Evolutionary conservation across 805 yeast genomes (phyloP).

Genomic region (Wickerhamiella kurtzmanii): DNA sequence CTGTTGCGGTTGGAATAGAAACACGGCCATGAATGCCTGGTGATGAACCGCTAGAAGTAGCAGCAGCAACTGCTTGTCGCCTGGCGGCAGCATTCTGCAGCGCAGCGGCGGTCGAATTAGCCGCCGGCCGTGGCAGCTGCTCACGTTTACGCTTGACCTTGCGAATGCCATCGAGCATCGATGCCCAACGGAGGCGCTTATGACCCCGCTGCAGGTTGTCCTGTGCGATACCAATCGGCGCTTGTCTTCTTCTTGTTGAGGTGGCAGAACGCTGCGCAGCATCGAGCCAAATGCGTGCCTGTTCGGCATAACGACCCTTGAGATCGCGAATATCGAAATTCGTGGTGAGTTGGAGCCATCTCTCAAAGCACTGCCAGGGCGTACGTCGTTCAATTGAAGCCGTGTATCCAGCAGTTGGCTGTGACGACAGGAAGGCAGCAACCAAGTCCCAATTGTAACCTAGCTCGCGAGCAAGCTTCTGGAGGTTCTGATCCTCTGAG

Average conservation of each 20-base stretch:
- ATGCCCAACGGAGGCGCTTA: slow-evolving; percentile 82
- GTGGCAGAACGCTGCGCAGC: slow-evolving; percentile 78
- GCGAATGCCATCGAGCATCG: slow-evolving; percentile 91
- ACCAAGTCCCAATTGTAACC: slow-evolving; percentile 90
- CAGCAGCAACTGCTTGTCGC: slow-evolving; percentile 19
- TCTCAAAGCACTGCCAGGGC: slow-evolving; percentile 97
- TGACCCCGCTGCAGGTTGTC: slow-evolving; percentile 93
- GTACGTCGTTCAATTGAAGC: slow-evolving; percentile 91
- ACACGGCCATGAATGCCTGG: background rate
- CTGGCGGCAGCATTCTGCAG: background rate
- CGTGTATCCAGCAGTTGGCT: slow-evolving; percentile 54
- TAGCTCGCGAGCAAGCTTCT: slow-evolving; percentile 71
- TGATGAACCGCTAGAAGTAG: slow-evolving; percentile 3
- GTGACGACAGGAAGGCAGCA: slow-evolving; percentile 60
- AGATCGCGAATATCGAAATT: slow-evolving; percentile 75
- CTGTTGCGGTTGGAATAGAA: slow-evolving; percentile 56
- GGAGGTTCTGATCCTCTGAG: slow-evolving; percentile 71
- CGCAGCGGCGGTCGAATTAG: slow-evolving; percentile 8
- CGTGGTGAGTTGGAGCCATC: slow-evolving; percentile 86
- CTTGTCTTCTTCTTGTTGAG: background rate
- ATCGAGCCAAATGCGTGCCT: slow-evolving; percentile 84
- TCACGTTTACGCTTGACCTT: slow-evolving; percentile 85
- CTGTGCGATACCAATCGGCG: slow-evolving; percentile 32
- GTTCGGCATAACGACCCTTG: slow-evolving; percentile 71
- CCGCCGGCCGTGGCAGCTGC: slow-evolving; percentile 45